These are phyloP conservation scores for Babesia gibsoni DNA, from an alignment of 169 alveolate genomes.

Conservation along the genomic window DNA sequence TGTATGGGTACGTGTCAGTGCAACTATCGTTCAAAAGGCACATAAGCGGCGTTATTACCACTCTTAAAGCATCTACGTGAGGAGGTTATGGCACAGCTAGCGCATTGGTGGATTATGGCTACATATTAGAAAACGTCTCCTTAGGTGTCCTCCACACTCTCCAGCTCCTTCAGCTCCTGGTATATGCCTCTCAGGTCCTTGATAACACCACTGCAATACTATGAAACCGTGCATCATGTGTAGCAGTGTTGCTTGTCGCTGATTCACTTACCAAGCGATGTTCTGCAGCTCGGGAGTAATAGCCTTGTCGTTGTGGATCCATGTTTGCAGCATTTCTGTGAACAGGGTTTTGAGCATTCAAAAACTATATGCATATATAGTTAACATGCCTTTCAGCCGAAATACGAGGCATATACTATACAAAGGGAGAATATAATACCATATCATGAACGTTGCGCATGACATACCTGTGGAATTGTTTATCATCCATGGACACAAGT, in stretches of 20 bases:
- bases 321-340: constrained; percentile 19
- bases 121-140: too few species aligned
- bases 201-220: not conserved
- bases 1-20: too few species aligned
- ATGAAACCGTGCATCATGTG: not conserved
- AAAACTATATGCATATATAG: not conserved
- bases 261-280: not conserved
- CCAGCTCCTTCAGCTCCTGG: constrained; percentile 15
- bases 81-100: too few species aligned
- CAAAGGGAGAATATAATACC: too few species aligned
- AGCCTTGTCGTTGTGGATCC: constrained; percentile 9
- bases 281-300: constrained; percentile 1
- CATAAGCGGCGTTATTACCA: too few species aligned
- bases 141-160: constrained; percentile 1
- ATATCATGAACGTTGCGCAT: too few species aligned
- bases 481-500: constrained; percentile 36
- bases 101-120: too few species aligned
- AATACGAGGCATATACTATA: too few species aligned
- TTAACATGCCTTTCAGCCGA: not conserved
- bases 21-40: too few species aligned
- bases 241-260: not conserved
- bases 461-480: constrained; percentile 25
- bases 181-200: constrained; percentile 7
- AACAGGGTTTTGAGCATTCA: not conserved
- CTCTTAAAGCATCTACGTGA: too few species aligned